These are phyloP conservation scores for Penicillium sp. DNA, from an alignment of 2,329 filamentous ascomycete species.

Conservation along the genomic window DNA sequence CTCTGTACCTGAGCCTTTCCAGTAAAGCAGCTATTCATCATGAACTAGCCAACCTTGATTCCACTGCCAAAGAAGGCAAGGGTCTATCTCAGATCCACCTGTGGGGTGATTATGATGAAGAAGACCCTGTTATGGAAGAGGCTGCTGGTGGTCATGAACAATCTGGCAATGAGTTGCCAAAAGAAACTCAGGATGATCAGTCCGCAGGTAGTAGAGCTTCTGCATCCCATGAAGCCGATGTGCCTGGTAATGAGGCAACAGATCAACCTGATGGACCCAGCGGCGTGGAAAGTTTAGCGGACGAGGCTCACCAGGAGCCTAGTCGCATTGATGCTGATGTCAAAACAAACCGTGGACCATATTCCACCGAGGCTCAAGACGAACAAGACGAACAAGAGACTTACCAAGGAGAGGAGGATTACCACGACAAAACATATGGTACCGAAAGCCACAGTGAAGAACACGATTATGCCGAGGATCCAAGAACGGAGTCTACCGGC, in stretches of 20 bases:
- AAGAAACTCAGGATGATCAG: slow-evolving; percentile 11
- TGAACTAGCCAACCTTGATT: slow-evolving; percentile 53
- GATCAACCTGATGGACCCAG: neutral
- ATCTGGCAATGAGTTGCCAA: slow-evolving; percentile 14
- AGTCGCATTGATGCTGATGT: neutral
- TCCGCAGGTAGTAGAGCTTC: neutral
- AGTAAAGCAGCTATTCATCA: slow-evolving; percentile 55
- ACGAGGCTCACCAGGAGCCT: neutral
- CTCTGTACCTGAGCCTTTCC: slow-evolving; percentile 59
- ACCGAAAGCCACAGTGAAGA: slow-evolving; percentile 14
- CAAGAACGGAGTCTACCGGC: slow-evolving; percentile 30
- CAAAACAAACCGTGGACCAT: neutral
- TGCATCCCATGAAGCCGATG: neutral
- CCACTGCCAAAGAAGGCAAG: slow-evolving; percentile 57
- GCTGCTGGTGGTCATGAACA: slow-evolving; percentile 14
- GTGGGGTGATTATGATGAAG: slow-evolving; percentile 51
- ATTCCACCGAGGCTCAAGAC: neutral
- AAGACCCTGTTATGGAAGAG: slow-evolving; percentile 28
- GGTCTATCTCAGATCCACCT: slow-evolving; percentile 53
- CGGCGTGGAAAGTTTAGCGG: neutral
- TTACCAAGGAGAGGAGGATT: slow-evolving; percentile 8
- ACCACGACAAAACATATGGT: neutral
- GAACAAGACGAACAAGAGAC: slow-evolving; percentile 18
- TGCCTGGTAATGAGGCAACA: neutral
- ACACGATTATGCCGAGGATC: slow-evolving; percentile 30